phyloP scores from a whole-genome alignment of 208 protist species.

The Naegleria fowleri region DNA sequence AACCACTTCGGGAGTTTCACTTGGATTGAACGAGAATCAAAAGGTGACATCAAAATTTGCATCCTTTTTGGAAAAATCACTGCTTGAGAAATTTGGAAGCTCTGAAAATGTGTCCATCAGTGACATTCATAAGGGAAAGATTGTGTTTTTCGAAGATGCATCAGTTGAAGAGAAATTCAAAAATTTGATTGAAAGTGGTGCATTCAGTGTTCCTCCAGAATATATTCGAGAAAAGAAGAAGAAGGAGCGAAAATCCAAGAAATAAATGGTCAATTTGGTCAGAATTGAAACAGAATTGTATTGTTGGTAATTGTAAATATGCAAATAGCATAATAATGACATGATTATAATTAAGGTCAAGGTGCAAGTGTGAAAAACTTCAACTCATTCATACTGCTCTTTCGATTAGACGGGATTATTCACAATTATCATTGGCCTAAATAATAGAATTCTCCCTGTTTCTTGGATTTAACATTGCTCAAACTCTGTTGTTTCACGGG shows the following conservation, averaged over 20 bases:
- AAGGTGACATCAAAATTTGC: not conserved
- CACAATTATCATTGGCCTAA: too few relatives aligned
- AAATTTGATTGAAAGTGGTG: not conserved
- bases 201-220: not conserved
- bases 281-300: too few relatives aligned
- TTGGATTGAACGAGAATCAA: not conserved
- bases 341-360: too few relatives aligned
- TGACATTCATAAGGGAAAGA: not conserved
- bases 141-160: not conserved
- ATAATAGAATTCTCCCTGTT: too few relatives aligned
- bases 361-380: too few relatives aligned
- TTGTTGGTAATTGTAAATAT: too few relatives aligned
- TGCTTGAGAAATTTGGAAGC: not conserved
- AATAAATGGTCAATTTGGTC: too few relatives aligned
- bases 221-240: not conserved
- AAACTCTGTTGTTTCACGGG: too few relatives aligned
- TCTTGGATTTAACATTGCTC: too few relatives aligned
- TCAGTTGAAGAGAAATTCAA: not conserved
- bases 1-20: not conserved
- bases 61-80: not conserved
- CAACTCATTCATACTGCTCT: too few relatives aligned
- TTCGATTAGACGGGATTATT: too few relatives aligned
- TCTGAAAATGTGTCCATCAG: not conserved
- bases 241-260: not conserved
- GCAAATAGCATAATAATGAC: too few relatives aligned